Evolutionary conservation across 495 filamentous ascomycete species (phyloP).

Genomic region (Glutinoglossum americanum): DNA sequence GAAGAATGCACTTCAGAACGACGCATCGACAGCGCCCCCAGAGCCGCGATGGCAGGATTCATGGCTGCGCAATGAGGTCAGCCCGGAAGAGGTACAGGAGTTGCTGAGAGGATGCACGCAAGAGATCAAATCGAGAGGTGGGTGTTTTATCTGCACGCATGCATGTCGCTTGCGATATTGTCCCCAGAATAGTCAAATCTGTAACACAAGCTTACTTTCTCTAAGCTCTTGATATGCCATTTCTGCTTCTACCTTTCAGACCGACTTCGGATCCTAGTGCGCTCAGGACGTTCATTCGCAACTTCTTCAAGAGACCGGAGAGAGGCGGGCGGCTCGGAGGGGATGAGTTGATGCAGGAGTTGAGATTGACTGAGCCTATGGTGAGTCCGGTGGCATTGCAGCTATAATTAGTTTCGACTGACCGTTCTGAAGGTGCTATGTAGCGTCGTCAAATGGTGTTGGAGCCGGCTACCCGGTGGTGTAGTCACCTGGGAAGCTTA

Average conservation of each 20-base stretch:
- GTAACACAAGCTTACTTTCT: constrained; percentile 1
- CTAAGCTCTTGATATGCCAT: constrained; percentile 68
- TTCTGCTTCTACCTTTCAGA: constrained; percentile 87
- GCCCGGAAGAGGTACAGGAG: constrained; percentile 78
- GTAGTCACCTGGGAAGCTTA: constrained; percentile 95
- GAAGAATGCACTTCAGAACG: constrained; percentile 36
- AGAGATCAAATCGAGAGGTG: constrained; percentile 90
- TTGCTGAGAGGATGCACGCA: constrained; percentile 63
- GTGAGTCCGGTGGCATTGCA: constrained; percentile 24
- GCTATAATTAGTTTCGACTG: not conserved
- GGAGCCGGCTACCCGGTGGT: constrained; percentile 79
- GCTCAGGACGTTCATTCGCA: constrained; percentile 76
- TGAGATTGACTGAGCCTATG: constrained; percentile 86
- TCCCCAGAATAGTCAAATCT: not conserved
- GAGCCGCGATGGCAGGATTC: constrained; percentile 79
- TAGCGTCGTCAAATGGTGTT: constrained; percentile 96
- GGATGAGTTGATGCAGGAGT: constrained; percentile 55
- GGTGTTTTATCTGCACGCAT: constrained; percentile 12
- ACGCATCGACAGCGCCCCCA: constrained; percentile 27
- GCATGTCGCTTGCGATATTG: not conserved
- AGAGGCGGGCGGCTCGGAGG: constrained; percentile 32
- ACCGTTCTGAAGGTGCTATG: constrained; percentile 47
- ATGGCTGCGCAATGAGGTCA: constrained; percentile 67
- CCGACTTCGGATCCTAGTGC: constrained; percentile 80
- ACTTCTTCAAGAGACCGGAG: constrained; percentile 53